phyloP scores from a whole-genome alignment of 179 eudicot species.

The Actinidia polygama region DNA sequence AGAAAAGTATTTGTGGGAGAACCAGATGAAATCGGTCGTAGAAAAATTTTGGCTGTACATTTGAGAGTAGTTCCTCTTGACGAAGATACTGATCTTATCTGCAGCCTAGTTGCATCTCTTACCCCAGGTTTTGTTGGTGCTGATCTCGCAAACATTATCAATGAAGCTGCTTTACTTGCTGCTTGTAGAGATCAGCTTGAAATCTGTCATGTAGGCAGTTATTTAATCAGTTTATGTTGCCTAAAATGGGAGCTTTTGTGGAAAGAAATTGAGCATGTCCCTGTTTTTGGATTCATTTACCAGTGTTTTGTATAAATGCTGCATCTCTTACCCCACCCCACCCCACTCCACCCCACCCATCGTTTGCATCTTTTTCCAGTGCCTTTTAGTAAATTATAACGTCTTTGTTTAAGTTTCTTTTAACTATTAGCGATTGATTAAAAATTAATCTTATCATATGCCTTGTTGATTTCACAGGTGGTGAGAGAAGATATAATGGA shows the following conservation, averaged over 20 bases:
- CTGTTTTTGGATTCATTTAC: not conserved
- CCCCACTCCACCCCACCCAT: too few relatives aligned
- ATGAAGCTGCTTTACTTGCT: conserved; percentile 93
- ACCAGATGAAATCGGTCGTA: conserved; percentile 89
- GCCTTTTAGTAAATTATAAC: not conserved
- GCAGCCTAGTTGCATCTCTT: conserved; percentile 81
- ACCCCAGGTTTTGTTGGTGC: conserved; percentile 97
- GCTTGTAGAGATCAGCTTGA: conserved; percentile 83
- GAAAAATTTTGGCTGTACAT: conserved; percentile 83
- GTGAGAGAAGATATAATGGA: conserved; percentile 93
- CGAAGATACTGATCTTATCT: conserved; percentile 69
- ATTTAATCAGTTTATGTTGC: not conserved
- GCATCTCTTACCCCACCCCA: not conserved
- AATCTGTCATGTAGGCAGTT: not conserved
- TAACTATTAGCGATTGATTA: not conserved
- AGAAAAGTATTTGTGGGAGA: conserved; percentile 94
- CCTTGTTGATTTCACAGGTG: conserved; percentile 46
- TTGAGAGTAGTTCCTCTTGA: conserved; percentile 86
- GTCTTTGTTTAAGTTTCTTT: not conserved
- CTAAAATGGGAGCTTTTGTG: too few relatives aligned
- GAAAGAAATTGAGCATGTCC: too few relatives aligned
- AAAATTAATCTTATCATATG: not conserved
- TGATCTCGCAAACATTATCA: conserved; percentile 92
- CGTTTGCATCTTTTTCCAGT: not conserved
- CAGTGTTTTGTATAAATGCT: not conserved